Evolutionary conservation across 2,329 filamentous ascomycete genomes (phyloP).

Genomic region (Colletotrichum nymphaeae): DNA sequence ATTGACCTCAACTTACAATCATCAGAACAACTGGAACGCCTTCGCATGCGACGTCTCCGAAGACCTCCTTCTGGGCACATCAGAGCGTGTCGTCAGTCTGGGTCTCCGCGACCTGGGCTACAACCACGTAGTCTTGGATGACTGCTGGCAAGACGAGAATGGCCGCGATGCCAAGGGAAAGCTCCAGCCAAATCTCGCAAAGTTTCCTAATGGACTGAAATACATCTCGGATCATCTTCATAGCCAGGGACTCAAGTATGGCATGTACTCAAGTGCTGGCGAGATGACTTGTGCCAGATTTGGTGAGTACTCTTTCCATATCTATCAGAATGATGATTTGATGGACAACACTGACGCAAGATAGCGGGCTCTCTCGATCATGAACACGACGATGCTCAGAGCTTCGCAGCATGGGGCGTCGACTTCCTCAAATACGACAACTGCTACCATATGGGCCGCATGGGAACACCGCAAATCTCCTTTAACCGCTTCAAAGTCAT

Average conservation of each 20-base stretch:
- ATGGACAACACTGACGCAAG: neutral
- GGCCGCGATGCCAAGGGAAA: constrained; percentile 40
- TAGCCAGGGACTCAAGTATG: constrained; percentile 49
- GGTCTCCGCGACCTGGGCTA: constrained; percentile 44
- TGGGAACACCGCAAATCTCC: constrained; percentile 42
- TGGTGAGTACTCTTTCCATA: neutral
- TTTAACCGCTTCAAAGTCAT: constrained; percentile 46
- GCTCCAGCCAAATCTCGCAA: constrained; percentile 45
- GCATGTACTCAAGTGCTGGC: constrained; percentile 55
- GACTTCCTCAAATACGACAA: constrained; percentile 67
- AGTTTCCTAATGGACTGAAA: constrained; percentile 51
- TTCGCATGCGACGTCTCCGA: constrained; percentile 36
- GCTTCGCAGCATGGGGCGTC: constrained; percentile 63
- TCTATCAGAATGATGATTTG: neutral
- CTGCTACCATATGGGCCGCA: constrained; percentile 49
- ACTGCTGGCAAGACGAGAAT: constrained; percentile 48
- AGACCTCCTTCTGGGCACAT: constrained; percentile 36
- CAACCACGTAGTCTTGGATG: constrained; percentile 46
- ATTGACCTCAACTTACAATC: neutral
- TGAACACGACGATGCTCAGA: constrained; percentile 63
- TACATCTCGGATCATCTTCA: constrained; percentile 49
- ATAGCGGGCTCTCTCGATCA: constrained; percentile 60
- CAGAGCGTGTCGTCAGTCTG: constrained; percentile 40
- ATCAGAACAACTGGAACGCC: constrained; percentile 34
- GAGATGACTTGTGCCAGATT: constrained; percentile 61